Conservation (phyloP, 257 asterid species). For the Salvia hispanica region DNA sequence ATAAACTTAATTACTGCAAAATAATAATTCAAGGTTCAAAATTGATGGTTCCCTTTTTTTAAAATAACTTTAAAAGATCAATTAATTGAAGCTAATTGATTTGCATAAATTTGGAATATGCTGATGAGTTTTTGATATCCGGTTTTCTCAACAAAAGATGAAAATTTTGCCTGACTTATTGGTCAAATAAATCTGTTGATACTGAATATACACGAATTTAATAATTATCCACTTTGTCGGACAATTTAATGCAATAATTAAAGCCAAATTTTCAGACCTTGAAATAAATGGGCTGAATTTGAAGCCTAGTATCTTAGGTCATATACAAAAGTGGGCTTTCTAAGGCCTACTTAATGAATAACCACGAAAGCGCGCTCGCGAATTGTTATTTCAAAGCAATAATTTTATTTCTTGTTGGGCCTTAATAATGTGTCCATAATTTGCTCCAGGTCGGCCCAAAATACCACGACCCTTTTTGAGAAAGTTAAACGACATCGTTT, state of each 20-base stretch:
- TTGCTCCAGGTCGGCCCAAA: no score
- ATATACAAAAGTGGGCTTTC: not conserved
- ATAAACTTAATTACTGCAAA: not conserved
- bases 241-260: constrained; percentile 4
- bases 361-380: no score
- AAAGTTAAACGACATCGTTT: no score
- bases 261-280: not conserved
- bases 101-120: not conserved
- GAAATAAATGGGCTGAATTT: not conserved
- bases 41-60: no score
- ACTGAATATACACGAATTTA: not conserved
- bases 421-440: no score
- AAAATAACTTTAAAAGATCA: no score
- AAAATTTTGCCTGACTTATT: not conserved
- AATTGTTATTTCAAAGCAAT: no score
- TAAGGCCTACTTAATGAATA: no score
- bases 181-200: constrained; percentile 6
- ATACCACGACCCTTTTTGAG: no score
- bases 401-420: no score
- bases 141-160: not conserved
- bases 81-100: not conserved
- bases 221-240: constrained; percentile 10
- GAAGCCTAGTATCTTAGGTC: not conserved
- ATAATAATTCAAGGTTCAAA: not conserved
- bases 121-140: not conserved